These are phyloP conservation scores for Heliamphora exappendiculata DNA, from an alignment of 148 eudicot species.

Conservation along the genomic window DNA sequence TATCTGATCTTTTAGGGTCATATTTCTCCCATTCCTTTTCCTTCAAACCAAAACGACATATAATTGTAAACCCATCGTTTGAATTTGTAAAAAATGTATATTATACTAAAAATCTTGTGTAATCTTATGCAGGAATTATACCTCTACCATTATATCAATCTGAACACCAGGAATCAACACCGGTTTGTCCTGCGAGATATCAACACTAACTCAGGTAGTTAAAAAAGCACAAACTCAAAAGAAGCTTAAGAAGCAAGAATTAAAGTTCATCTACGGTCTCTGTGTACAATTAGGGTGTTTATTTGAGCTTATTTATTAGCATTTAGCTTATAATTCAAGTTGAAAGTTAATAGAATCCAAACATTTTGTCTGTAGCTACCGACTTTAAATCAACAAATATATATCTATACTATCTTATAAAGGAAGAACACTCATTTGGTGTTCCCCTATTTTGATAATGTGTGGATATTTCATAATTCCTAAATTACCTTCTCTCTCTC, in stretches of 20 bases:
- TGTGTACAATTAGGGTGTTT: neutral
- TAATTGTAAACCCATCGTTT: conserved; percentile 1
- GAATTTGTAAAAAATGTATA: neutral
- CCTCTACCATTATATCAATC: conserved; percentile 81
- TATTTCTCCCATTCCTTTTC: conserved; percentile 23
- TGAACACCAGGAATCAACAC: conserved; percentile 58
- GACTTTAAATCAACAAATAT: too few relatives aligned
- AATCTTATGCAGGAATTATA: conserved; percentile 6
- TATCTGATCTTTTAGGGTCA: conserved; percentile 12
- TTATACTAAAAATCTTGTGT: neutral
- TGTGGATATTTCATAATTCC: too few relatives aligned
- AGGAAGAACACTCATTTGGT: too few relatives aligned
- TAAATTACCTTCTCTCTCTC: too few relatives aligned
- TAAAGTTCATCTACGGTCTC: neutral
- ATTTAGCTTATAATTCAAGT: too few relatives aligned
- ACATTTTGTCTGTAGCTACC: too few relatives aligned
- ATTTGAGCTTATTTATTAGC: too few relatives aligned
- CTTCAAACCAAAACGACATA: conserved; percentile 17
- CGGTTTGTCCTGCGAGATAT: conserved; percentile 40
- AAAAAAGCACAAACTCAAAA: neutral
- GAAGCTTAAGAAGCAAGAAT: neutral
- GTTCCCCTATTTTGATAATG: too few relatives aligned
- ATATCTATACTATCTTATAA: too few relatives aligned
- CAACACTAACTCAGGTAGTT: neutral
- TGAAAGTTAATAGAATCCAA: too few relatives aligned